phyloP scores from a whole-genome alignment of 306 rosid genomes.

The Myrica gale region DNA sequence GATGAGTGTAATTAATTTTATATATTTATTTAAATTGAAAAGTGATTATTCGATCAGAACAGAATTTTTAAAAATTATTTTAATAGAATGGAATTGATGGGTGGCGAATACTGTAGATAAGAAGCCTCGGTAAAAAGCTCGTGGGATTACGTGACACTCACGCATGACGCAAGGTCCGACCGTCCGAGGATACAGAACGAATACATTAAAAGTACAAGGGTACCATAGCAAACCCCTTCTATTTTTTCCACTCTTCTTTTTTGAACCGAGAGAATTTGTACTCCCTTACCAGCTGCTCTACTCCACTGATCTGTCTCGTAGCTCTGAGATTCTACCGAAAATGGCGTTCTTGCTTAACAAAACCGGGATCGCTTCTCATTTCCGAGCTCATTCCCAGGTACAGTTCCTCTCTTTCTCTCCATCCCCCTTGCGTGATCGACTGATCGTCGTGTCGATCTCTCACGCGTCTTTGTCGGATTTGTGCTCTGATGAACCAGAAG shows the following conservation, averaged over 20 bases:
- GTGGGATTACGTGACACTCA: no score
- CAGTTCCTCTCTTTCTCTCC: constrained; percentile 2
- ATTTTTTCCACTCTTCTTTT: background rate
- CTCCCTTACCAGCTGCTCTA: background rate
- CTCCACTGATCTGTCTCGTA: background rate
- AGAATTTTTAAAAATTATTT: no score
- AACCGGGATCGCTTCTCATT: constrained; percentile 52
- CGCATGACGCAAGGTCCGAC: no score
- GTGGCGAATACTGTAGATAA: no score
- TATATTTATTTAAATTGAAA: no score
- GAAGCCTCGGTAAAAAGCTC: no score
- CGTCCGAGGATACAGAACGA: no score
- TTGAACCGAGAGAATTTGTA: background rate
- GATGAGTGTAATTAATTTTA: no score
- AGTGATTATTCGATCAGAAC: no score
- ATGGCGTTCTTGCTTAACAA: constrained; percentile 79
- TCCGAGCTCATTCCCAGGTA: constrained; percentile 64
- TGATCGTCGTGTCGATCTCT: background rate
- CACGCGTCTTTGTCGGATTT: constrained; percentile 8
- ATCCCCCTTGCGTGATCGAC: background rate
- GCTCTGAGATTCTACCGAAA: constrained; percentile 3
- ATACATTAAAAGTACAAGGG: background rate
- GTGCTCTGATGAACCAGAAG: constrained; percentile 34
- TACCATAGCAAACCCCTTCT: background rate
- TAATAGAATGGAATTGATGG: no score